phyloP scores from a whole-genome alignment of 1,284 basidiomycete species.

The Naganishia sp. region DNA sequence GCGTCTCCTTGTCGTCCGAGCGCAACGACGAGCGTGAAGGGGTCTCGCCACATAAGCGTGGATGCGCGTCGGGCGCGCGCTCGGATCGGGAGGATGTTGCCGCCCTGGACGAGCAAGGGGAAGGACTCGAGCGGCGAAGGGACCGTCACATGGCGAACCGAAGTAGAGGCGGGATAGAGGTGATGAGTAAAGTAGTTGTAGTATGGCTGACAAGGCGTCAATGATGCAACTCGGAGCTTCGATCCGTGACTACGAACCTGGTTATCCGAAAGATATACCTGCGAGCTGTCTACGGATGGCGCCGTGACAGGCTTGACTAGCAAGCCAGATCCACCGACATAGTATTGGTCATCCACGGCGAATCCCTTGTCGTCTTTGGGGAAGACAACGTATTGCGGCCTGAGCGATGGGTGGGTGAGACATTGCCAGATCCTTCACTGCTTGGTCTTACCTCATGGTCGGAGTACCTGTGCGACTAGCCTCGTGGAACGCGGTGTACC shows the following conservation, averaged over 20 bases:
- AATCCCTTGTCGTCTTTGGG: conserved; percentile 83
- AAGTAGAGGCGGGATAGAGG: conserved; percentile 65
- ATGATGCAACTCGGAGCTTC: neutral
- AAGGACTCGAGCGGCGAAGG: conserved; percentile 74
- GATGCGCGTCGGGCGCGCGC: conserved; percentile 84
- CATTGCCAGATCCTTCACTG: neutral
- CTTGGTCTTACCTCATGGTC: conserved; percentile 65
- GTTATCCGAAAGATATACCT: conserved; percentile 84
- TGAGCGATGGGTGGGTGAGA: conserved; percentile 43
- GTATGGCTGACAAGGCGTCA: conserved; percentile 66
- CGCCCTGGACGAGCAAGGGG: conserved; percentile 88
- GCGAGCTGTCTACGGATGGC: conserved; percentile 68
- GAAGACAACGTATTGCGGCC: conserved; percentile 92
- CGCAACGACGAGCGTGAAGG: conserved; percentile 87
- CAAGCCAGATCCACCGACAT: conserved; percentile 81
- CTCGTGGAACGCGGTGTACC: conserved; percentile 96
- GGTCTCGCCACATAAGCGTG: conserved; percentile 84
- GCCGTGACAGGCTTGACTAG: conserved; percentile 88
- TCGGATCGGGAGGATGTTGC: conserved; percentile 81
- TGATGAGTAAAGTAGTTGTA: conserved; percentile 85
- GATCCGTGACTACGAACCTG: conserved; percentile 60
- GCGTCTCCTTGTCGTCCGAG: conserved; percentile 69
- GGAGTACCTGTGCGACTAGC: conserved; percentile 76
- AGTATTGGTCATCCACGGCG: conserved; percentile 91
- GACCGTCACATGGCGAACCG: conserved; percentile 69